A percentile compares a stretch with the other conserved stretches of the same genome.
Evolutionary conservation across 2,329 filamentous ascomycete genomes (phyloP).

Genomic region (Ophiocordyceps camponoti-floridani): DNA sequence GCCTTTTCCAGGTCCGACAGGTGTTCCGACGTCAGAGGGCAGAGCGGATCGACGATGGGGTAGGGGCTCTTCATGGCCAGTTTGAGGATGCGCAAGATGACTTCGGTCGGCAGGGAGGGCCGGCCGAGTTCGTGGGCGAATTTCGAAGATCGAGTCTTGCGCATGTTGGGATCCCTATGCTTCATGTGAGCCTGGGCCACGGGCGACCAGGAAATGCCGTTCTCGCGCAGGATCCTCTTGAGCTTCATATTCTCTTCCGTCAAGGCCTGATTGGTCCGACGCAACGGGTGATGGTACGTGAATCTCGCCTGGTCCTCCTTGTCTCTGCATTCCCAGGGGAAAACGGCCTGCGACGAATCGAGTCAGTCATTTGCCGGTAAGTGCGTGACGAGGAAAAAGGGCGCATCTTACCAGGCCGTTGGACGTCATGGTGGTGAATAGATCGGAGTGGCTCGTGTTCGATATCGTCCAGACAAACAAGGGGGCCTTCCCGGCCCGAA

Average conservation of each 20-base stretch:
- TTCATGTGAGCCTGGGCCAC: slow-evolving; percentile 15
- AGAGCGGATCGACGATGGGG: slow-evolving; percentile 37
- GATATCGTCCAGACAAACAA: neutral
- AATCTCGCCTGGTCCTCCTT: slow-evolving; percentile 30
- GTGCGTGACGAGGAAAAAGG: neutral
- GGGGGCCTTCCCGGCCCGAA: neutral
- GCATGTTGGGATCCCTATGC: slow-evolving; percentile 12
- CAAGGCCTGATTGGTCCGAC: slow-evolving; percentile 24
- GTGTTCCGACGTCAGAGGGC: slow-evolving; percentile 21
- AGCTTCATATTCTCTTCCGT: slow-evolving; percentile 29
- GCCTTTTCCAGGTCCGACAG: slow-evolving; percentile 24
- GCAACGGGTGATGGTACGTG: slow-evolving; percentile 29
- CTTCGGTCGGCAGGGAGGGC: slow-evolving; percentile 32
- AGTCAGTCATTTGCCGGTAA: neutral
- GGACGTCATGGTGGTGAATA: slow-evolving; percentile 1
- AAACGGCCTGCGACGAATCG: slow-evolving; percentile 9
- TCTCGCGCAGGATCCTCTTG: slow-evolving; percentile 32
- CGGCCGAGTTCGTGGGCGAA: slow-evolving; percentile 10
- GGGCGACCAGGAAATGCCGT: slow-evolving; percentile 32
- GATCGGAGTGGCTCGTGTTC: neutral
- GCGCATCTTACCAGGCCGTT: neutral
- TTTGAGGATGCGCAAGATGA: slow-evolving; percentile 31
- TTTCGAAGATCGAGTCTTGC: slow-evolving; percentile 15
- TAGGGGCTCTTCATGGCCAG: slow-evolving; percentile 28
- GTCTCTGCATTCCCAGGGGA: slow-evolving; percentile 33